These are phyloP conservation scores for Salix purpurea DNA, from an alignment of 345 rosid genomes.

Conservation along the genomic window DNA sequence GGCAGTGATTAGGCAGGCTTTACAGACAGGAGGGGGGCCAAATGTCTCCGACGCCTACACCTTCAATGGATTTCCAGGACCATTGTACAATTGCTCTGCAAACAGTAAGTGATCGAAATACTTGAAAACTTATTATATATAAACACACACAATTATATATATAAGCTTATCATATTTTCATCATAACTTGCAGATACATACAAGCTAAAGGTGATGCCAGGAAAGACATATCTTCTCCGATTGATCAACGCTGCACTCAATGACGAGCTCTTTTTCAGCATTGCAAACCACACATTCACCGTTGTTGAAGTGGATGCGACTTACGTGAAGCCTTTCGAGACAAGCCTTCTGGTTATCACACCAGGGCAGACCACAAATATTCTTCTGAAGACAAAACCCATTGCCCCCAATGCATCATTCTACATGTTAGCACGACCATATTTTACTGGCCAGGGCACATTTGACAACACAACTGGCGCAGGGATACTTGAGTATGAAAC, in stretches of 20 bases:
- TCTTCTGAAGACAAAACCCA: slow-evolving; percentile 55
- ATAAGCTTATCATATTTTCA: too few species aligned
- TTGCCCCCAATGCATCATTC: slow-evolving; percentile 46
- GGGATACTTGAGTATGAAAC: slow-evolving; percentile 59
- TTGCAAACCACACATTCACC: slow-evolving; percentile 63
- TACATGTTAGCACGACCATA: slow-evolving; percentile 70
- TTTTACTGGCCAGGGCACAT: slow-evolving; percentile 54
- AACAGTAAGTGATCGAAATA: slow-evolving; percentile 29
- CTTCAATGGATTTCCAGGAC: slow-evolving; percentile 76
- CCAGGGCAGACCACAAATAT: slow-evolving; percentile 80
- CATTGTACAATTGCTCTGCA: slow-evolving; percentile 65
- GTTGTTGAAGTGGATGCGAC: slow-evolving; percentile 74
- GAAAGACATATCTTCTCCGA: slow-evolving; percentile 64
- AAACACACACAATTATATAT: too few species aligned
- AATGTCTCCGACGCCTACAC: slow-evolving; percentile 77
- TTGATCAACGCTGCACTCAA: slow-evolving; percentile 76
- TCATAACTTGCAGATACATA: slow-evolving; percentile 47
- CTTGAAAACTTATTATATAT: too few species aligned
- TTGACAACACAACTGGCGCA: slow-evolving; percentile 65
- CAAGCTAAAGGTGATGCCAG: slow-evolving; percentile 56
- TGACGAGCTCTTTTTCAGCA: slow-evolving; percentile 68
- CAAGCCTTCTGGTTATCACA: slow-evolving; percentile 35
- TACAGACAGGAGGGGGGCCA: slow-evolving; percentile 62
- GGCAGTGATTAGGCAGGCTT: slow-evolving; percentile 56
- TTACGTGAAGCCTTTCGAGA: slow-evolving; percentile 67